phyloP scores from a whole-genome alignment of 1,284 basidiomycete species.

The Coriolopsis trogii region DNA sequence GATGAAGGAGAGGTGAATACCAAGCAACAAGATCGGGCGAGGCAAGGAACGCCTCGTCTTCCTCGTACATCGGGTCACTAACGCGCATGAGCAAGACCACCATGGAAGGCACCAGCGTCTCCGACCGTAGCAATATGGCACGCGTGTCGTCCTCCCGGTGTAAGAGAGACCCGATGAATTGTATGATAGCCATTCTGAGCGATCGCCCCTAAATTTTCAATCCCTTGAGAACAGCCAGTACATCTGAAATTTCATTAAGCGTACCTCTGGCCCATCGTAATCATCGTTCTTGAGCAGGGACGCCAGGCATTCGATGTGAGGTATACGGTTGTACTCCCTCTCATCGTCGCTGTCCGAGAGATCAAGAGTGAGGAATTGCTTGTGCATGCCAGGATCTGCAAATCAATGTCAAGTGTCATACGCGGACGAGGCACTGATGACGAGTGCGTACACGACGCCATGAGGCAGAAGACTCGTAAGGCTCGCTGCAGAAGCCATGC shows the following conservation, averaged over 20 bases:
- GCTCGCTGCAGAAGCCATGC: constrained; percentile 49
- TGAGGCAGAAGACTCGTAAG: constrained; percentile 50
- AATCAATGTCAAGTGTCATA: too few species aligned
- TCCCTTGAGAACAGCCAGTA: too few species aligned
- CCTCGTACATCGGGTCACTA: constrained; percentile 66
- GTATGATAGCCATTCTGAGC: constrained; percentile 52
- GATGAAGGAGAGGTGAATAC: constrained; percentile 37
- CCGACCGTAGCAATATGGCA: constrained; percentile 51
- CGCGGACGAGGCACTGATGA: too few species aligned
- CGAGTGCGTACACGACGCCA: constrained; percentile 55
- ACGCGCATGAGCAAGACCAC: constrained; percentile 56
- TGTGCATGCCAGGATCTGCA: constrained; percentile 43
- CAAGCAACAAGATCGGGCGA: constrained; percentile 40
- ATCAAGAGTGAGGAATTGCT: constrained; percentile 39
- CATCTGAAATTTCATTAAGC: too few species aligned
- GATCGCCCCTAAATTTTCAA: constrained; percentile 37
- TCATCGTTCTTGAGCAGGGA: constrained; percentile 50
- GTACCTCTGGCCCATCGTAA: constrained; percentile 48
- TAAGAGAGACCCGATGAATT: constrained; percentile 59
- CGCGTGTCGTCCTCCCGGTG: constrained; percentile 54
- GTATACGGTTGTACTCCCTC: constrained; percentile 39
- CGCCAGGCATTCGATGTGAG: constrained; percentile 57
- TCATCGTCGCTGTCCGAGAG: constrained; percentile 16
- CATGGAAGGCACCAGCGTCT: constrained; percentile 61
- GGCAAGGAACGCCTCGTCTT: constrained; percentile 48